A percentile compares a stretch with the other conserved stretches of the same genome.
Conservation (phyloP, 2,329 filamentous ascomycete genomes). For the Colletotrichum orbiculare region DNA sequence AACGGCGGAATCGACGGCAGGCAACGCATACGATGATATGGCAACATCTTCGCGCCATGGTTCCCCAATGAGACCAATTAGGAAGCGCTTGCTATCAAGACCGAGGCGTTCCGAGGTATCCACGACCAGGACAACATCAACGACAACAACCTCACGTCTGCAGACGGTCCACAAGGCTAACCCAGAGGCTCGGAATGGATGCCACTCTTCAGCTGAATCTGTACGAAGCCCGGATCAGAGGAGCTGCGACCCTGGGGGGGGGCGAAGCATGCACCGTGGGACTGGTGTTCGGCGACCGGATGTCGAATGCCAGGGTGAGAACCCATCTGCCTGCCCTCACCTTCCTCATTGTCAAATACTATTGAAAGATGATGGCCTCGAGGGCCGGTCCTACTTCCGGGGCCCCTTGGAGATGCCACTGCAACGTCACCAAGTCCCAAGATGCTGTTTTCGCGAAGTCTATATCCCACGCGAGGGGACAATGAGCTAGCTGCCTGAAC, state of each 20-base stretch:
- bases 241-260: not conserved
- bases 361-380: too few species aligned
- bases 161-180: constrained; percentile 26
- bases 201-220: constrained; percentile 12
- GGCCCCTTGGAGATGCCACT: not conserved
- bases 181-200: constrained; percentile 13
- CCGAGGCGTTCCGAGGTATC: constrained; percentile 1
- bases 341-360: too few species aligned
- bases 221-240: constrained; percentile 6
- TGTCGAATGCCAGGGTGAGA: too few species aligned
- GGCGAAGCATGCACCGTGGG: not conserved
- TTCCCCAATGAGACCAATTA: constrained; percentile 2
- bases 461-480: not conserved
- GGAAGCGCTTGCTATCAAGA: not conserved
- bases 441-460: not conserved
- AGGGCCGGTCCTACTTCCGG: too few species aligned
- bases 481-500: not conserved
- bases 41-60: not conserved
- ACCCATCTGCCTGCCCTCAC: too few species aligned
- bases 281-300: not conserved
- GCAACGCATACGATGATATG: not conserved
- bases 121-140: not conserved
- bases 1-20: not conserved
- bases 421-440: not conserved
- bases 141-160: not conserved